Percentiles rank a stretch among this genome's conserved stretches.
Conservation (phyloP, 495 filamentous ascomycete species). For the Terfezia boudieri region DNA sequence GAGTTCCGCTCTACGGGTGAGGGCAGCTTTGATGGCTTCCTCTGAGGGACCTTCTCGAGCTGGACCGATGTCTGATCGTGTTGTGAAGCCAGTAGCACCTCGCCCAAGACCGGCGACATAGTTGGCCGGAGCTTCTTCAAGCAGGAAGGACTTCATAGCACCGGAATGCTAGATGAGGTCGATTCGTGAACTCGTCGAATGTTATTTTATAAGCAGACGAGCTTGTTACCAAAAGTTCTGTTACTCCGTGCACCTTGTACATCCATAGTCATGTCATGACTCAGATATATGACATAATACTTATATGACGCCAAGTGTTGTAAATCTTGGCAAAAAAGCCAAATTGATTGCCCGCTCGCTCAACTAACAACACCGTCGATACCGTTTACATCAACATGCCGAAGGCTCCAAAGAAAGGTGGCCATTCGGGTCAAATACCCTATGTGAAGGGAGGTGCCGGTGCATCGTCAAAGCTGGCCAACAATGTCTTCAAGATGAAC, state of each 20-base stretch:
- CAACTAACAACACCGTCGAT: no score
- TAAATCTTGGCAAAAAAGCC: no score
- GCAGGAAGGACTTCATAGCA: constrained; percentile 35
- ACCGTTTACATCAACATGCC: background rate
- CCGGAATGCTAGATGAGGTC: background rate
- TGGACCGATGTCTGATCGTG: constrained; percentile 85
- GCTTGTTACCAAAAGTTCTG: no score
- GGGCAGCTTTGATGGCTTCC: constrained; percentile 91
- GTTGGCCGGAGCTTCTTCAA: constrained; percentile 81
- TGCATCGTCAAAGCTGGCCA: constrained; percentile 29
- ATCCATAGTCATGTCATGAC: no score
- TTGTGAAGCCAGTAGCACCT: constrained; percentile 95
- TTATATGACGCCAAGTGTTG: no score
- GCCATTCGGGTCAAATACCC: background rate
- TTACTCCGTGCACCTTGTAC: no score
- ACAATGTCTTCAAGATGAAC: constrained; percentile 78
- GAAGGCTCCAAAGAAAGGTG: background rate
- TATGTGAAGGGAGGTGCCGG: background rate
- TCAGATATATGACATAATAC: no score
- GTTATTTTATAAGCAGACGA: no score
- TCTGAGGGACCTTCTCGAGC: constrained; percentile 92
- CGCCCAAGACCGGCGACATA: constrained; percentile 95
- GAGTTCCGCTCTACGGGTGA: constrained; percentile 71
- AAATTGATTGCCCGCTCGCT: no score
- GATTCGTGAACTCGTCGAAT: background rate